Percentiles rank a stretch among this genome's conserved stretches.
Conservation (phyloP, 495 filamentous ascomycete genomes). For the Aspergillus carlsbadensis region DNA sequence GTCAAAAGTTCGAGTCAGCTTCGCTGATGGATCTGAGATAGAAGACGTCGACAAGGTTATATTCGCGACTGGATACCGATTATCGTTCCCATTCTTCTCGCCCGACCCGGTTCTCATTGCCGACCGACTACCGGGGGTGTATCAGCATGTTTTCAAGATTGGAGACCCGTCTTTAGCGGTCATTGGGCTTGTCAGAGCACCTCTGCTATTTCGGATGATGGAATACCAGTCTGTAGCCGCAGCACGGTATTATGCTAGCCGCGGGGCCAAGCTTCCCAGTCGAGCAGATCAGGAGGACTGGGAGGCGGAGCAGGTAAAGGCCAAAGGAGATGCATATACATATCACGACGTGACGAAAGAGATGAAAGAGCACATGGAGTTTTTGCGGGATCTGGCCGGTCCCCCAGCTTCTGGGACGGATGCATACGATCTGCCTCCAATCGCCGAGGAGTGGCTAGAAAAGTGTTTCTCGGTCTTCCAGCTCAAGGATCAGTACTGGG, state of each 20-base stretch:
- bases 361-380: conserved; percentile 51
- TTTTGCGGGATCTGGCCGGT: conserved; percentile 39
- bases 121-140: conserved; percentile 26
- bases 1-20: conserved; percentile 17
- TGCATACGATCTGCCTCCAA: conserved; percentile 35
- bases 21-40: conserved; percentile 37
- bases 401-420: conserved; percentile 36
- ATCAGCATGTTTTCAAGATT: conserved; percentile 31
- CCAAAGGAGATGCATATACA: conserved; percentile 37
- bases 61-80: conserved; percentile 50
- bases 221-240: conserved; percentile 54
- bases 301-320: conserved; percentile 42
- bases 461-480: conserved; percentile 21
- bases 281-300: conserved; percentile 41
- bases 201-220: conserved; percentile 49
- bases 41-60: conserved; percentile 48
- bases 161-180: conserved; percentile 29
- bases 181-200: conserved; percentile 41
- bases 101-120: conserved; percentile 23
- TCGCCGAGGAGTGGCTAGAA: conserved; percentile 38
- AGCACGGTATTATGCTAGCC: conserved; percentile 48
- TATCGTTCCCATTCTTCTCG: conserved; percentile 41
- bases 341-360: conserved; percentile 47
- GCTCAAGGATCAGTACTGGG: conserved; percentile 26
- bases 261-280: conserved; percentile 30